Conservation (phyloP, 176 grass and related monocot species). For the Aegilops umbellulata region DNA sequence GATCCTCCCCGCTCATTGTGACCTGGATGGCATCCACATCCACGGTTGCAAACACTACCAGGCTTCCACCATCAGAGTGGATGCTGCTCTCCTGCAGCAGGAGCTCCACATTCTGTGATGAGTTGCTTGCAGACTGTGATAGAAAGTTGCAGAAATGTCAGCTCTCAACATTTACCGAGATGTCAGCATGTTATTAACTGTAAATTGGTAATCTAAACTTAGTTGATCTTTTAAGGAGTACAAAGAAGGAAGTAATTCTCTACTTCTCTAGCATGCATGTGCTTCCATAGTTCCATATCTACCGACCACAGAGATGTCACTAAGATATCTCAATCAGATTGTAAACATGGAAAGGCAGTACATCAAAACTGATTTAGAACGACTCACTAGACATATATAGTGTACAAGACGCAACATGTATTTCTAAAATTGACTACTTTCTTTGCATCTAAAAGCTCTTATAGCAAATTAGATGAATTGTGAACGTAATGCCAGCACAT, state of each 20-base stretch:
- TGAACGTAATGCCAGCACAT: neutral
- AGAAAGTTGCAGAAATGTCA: neutral
- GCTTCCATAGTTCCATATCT: neutral
- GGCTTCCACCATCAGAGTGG: conserved; percentile 70
- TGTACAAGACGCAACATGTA: neutral
- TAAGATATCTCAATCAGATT: neutral
- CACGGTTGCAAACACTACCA: conserved; percentile 74
- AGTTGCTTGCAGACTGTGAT: conserved; percentile 86
- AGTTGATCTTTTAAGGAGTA: neutral
- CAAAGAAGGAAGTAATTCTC: neutral
- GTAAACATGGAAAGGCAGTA: neutral
- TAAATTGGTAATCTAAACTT: neutral
- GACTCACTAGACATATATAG: neutral
- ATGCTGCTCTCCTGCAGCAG: conserved; percentile 98
- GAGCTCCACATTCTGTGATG: conserved; percentile 94
- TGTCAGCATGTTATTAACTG: neutral
- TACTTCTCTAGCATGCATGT: neutral
- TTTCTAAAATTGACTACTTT: neutral
- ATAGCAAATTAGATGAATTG: neutral
- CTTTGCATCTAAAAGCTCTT: too few species aligned
- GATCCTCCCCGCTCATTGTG: conserved; percentile 88
- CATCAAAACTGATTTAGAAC: neutral
- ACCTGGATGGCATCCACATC: conserved; percentile 92
- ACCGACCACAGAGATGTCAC: neutral
- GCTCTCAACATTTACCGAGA: neutral